Evolutionary conservation across 148 eudicot species (phyloP).

Genomic region (Dysphania ambrosioides): DNA sequence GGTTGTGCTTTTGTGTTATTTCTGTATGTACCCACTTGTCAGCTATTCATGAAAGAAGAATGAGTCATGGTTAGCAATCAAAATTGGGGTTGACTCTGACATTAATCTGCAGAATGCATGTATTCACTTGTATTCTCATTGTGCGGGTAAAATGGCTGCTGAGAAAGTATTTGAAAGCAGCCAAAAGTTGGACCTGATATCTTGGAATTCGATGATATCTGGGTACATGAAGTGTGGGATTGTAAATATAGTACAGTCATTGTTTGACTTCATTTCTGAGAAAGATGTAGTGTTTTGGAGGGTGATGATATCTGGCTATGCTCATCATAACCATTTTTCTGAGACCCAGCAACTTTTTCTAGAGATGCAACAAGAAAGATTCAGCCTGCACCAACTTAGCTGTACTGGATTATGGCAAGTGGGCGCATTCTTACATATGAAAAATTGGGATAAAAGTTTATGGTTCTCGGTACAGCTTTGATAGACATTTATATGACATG

Average conservation of each 20-base stretch:
- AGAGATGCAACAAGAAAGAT: slow-evolving; percentile 47
- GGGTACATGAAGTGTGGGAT: too few relatives aligned
- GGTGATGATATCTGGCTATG: slow-evolving; percentile 67
- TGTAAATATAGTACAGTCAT: too few relatives aligned
- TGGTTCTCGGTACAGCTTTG: slow-evolving; percentile 64
- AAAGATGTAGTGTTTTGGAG: slow-evolving; percentile 78
- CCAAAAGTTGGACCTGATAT: slow-evolving; percentile 39
- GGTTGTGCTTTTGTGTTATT: too few relatives aligned
- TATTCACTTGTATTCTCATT: slow-evolving; percentile 62
- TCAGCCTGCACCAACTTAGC: slow-evolving; percentile 60
- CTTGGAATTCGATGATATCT: too few relatives aligned
- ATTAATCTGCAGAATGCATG: slow-evolving; percentile 10
- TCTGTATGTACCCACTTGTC: too few relatives aligned
- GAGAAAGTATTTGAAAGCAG: slow-evolving; percentile 46
- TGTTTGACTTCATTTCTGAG: background rate
- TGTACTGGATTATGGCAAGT: slow-evolving; percentile 58
- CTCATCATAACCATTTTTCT: slow-evolving; percentile 37
- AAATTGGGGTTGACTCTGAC: too few relatives aligned
- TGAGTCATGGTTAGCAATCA: too few relatives aligned
- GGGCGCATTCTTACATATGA: slow-evolving; percentile 51
- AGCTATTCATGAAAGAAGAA: too few relatives aligned
- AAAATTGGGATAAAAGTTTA: slow-evolving; percentile 38
- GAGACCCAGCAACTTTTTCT: slow-evolving; percentile 54
- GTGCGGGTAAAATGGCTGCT: slow-evolving; percentile 51
- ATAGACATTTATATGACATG: slow-evolving; percentile 81